Base-by-base conservation (phyloP, 2,329 filamentous ascomycete genomes). In the Fusarium redolens region DNA sequence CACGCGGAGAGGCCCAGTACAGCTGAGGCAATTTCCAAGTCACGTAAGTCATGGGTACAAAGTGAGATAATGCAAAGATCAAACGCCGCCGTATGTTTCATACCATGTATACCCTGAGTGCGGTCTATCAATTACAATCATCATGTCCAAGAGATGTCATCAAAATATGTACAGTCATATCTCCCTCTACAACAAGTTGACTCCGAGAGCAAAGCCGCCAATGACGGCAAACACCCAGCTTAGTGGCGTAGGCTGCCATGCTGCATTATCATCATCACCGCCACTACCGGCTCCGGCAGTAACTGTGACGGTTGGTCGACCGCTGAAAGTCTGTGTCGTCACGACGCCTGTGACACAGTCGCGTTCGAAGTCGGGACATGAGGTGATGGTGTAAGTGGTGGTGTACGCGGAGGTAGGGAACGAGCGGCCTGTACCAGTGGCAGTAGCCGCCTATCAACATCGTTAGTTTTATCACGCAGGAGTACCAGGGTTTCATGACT, bases 351-450 rank as follows among this genome's bases (percentile, higher is more conserved):
- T 79, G 37, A 40, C 43, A 54, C 78, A 79, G 22, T 63, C 57
- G 41, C 59, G 56, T 5, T 74, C 77, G 18, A 77, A 77, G 4
- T 51, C 55, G 4, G 70, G 77, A 22, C 78, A 79, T 10, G 72
- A 72, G 9, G 78, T 79, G 54, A 79, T 72, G 55, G 78, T 79
- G 47, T 75, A 79, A 8, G 72, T 74, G 4, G 77, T 78, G 5
- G 77, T 78, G 57, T 77, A 74, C 9, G 72, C 68, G 4, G 51
- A 35, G 5, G 70, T 74, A 18, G 71, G 67, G 37, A 78, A 65
- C 15, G 61, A 57, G 7, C 48, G 37, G 12, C 61, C 58, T 33
- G 59, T 59, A 13, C 56, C 47, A 17, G 51, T 66, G n/a, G 68
- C 67, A 11, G 56, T 30, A n/a, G 71, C 54, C 14, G 45, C 61